phyloP scores from a whole-genome alignment of 441 rosid genomes.

The Biscutella laevigata region DNA sequence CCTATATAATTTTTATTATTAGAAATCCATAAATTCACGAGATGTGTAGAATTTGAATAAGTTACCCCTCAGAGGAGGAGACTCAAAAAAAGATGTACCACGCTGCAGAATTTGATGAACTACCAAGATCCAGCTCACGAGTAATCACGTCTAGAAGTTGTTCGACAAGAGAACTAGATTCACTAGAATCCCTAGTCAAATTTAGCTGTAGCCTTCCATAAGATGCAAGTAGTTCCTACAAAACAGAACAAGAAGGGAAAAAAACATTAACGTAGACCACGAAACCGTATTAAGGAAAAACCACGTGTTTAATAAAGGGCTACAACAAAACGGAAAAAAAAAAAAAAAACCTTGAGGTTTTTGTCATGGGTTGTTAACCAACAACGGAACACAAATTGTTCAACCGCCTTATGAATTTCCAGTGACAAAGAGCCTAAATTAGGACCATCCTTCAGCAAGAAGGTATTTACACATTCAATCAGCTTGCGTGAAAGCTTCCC shows the following conservation, averaged over 20 bases:
- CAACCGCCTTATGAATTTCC: constrained; percentile 63
- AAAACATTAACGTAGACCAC: constrained; percentile 7
- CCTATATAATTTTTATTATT: constrained; percentile 38
- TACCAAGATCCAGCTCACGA: constrained; percentile 81
- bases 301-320: constrained; percentile 10
- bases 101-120: constrained; percentile 35
- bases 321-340: neutral
- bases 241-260: constrained; percentile 15
- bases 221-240: constrained; percentile 63
- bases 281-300: constrained; percentile 2
- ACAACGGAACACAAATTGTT: constrained; percentile 52
- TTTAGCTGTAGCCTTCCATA: constrained; percentile 75
- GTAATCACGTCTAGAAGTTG: constrained; percentile 72
- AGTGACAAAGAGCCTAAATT: constrained; percentile 56
- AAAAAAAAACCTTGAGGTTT: constrained; percentile 58
- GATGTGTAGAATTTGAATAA: neutral
- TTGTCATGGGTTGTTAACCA: constrained; percentile 78
- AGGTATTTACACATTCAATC: constrained; percentile 73
- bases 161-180: constrained; percentile 56
- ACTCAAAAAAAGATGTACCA: constrained; percentile 41
- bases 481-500: constrained; percentile 88
- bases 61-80: neutral
- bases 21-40: constrained; percentile 13
- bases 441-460: constrained; percentile 82
- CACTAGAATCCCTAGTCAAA: constrained; percentile 49